Evolutionary conservation across 2,329 filamentous ascomycete genomes (phyloP).

Genomic region (Cladosporium sp.): DNA sequence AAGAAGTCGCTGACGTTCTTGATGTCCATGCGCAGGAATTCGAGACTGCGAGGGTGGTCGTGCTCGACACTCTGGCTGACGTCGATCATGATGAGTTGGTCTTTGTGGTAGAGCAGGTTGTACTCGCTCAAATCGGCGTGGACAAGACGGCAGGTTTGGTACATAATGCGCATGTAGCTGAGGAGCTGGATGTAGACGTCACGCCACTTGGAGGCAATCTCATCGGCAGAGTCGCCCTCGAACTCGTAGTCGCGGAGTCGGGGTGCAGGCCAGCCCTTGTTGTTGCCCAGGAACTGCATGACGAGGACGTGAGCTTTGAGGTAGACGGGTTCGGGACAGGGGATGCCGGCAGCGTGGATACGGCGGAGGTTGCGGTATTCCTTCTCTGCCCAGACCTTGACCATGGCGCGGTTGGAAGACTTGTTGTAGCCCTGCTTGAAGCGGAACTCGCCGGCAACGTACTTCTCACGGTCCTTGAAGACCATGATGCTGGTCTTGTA

Average conservation of each 20-base stretch:
- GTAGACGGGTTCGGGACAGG: conserved; percentile 82
- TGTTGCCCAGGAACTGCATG: conserved; percentile 89
- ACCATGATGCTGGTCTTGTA: conserved; percentile 98
- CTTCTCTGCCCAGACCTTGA: conserved; percentile 98
- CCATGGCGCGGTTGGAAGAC: conserved; percentile 92
- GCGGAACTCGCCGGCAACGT: conserved; percentile 89
- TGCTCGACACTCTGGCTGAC: conserved; percentile 97
- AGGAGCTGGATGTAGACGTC: conserved; percentile 77
- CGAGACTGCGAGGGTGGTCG: conserved; percentile 85
- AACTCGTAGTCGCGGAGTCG: conserved; percentile 83
- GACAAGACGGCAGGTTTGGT: conserved; percentile 85
- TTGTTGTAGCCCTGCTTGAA: conserved; percentile 92
- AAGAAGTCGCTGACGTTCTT: conserved; percentile 97
- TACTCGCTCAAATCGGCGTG: conserved; percentile 98
- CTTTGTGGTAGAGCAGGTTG: conserved; percentile 86
- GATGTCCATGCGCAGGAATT: conserved; percentile 97
- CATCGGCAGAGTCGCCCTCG: conserved; percentile 52
- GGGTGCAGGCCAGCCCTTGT: conserved; percentile 81
- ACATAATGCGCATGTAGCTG: conserved; percentile 86
- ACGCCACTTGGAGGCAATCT: conserved; percentile 66
- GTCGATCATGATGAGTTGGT: conserved; percentile 87
- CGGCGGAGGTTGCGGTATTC: conserved; percentile 91
- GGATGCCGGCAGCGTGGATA: conserved; percentile 77
- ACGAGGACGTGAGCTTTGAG: conserved; percentile 92
- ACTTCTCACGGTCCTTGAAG: conserved; percentile 96